Conservation (phyloP, 2,329 filamentous ascomycete species). For the Pseudomassariella vexata region DNA sequence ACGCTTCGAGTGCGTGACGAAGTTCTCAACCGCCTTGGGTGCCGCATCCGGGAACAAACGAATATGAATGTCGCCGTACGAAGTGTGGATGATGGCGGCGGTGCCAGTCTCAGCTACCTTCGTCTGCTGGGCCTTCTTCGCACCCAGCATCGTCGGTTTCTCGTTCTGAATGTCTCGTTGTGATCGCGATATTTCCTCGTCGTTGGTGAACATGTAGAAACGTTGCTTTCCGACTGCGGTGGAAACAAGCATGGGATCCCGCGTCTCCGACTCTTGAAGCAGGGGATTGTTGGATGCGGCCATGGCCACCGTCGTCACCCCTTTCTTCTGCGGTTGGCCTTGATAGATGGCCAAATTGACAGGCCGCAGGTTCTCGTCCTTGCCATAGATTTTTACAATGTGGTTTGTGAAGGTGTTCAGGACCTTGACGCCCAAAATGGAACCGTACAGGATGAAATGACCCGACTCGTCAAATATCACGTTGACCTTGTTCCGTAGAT, state of each 20-base stretch:
- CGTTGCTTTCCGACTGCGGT: slow-evolving; percentile 83
- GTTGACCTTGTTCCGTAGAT: slow-evolving; percentile 67
- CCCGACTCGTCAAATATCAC: slow-evolving; percentile 94
- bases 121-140: slow-evolving; percentile 48
- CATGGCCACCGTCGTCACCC: slow-evolving; percentile 91
- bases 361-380: slow-evolving; percentile 81
- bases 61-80: slow-evolving; percentile 87
- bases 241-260: slow-evolving; percentile 81
- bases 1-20: slow-evolving; percentile 81
- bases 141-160: slow-evolving; percentile 64
- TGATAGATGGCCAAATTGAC: slow-evolving; percentile 86
- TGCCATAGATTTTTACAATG: slow-evolving; percentile 83
- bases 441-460: slow-evolving; percentile 91
- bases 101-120: slow-evolving; percentile 69
- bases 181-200: slow-evolving; percentile 74
- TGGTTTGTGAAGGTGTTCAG: slow-evolving; percentile 94
- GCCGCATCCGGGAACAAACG: slow-evolving; percentile 89
- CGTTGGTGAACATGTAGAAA: slow-evolving; percentile 98
- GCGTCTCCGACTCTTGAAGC: slow-evolving; percentile 81
- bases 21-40: slow-evolving; percentile 94
- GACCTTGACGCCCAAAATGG: slow-evolving; percentile 87
- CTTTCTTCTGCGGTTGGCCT: slow-evolving; percentile 91
- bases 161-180: slow-evolving; percentile 93
- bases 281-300: slow-evolving; percentile 91
- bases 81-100: slow-evolving; percentile 83